Evolutionary conservation across 768 basidiomycete species (phyloP), one percentile per base, ranked within the genome.

Genomic region (Hericium erinaceus): DNA sequence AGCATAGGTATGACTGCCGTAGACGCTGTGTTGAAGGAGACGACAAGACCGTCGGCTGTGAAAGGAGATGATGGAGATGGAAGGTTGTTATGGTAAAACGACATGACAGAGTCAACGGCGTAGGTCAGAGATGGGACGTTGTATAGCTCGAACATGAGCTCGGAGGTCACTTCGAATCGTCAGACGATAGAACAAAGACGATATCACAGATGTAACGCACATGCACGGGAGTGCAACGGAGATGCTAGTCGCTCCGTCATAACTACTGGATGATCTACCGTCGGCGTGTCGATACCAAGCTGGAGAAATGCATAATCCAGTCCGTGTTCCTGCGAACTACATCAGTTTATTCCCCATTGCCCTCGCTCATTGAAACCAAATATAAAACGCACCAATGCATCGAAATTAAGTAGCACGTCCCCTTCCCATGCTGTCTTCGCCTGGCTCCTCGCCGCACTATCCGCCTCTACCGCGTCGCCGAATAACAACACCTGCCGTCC

Each of bases 71-170:
- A 60, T 0, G 65, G 58, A 0, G 60, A 44, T n/a, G 77, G 76
- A 9, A 71, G 72, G 57, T 82, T 78, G 67, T 93, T 92, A 62
- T 89, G 79, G 66, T 94, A 92, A 68, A 97, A 95, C 3, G 95
- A 93, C 82, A 97, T 92, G 59, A 93, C 73, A 11, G 88, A 85
- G 66, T 99, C 97, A 57, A 97, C 75, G 55, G 89, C 91, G 72
- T 90, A 98, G 4, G 89, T 77, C 50, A 98, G 76, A 5, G 87
- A 84, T 1, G 95, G 95, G 4, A 87, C 92, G 4, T 79, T 77
- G 68, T 98, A 99, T 48, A 84, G 79, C 72, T 99, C 97, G 67
- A 99, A 99, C 72, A 99, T 82, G 33, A 99, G 83, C 66, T 99
- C 97, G 0, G 94, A 94, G 9, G 94, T 95, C 56, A 97, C 92